Evolutionary conservation across 2,329 filamentous ascomycete species (phyloP).

Genomic region (Phaeophleospora eucalypticola): DNA sequence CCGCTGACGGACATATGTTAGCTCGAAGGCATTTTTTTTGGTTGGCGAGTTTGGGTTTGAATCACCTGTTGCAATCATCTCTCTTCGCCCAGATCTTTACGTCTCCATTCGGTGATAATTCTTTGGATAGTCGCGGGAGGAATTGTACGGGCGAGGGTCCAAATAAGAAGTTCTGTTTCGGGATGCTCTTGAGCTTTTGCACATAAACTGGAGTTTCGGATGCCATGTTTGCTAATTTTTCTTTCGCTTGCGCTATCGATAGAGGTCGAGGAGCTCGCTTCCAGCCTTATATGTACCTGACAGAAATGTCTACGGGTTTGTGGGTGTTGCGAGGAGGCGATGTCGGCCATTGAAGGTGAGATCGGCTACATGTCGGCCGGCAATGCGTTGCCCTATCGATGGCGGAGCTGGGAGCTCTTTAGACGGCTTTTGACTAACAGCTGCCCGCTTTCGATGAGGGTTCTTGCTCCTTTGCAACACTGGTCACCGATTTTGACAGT

Average conservation of each 20-base stretch:
- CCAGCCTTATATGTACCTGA: neutral
- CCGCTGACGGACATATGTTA: slow-evolving; percentile 22
- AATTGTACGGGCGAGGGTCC: slow-evolving; percentile 65
- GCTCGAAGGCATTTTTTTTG: slow-evolving; percentile 42
- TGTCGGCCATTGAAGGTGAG: neutral
- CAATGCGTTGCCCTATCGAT: no score
- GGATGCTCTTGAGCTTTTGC: slow-evolving; percentile 43
- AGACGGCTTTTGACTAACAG: slow-evolving; percentile 1
- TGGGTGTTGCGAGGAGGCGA: neutral
- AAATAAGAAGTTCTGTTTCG: slow-evolving; percentile 59
- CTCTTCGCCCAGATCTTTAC: slow-evolving; percentile 66
- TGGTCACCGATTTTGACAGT: no score
- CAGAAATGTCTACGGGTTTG: neutral
- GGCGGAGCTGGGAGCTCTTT: neutral
- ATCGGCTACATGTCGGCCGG: slow-evolving; percentile 1
- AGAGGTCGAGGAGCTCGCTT: neutral
- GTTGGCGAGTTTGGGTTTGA: no score
- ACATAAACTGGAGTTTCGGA: slow-evolving; percentile 19
- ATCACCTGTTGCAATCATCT: slow-evolving; percentile 53
- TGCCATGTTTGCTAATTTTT: neutral
- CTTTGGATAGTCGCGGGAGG: slow-evolving; percentile 60
- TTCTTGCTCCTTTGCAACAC: no score
- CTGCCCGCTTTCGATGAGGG: no score
- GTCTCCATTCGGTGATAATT: slow-evolving; percentile 50
- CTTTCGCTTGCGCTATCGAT: neutral